Evolutionary conservation across 306 rosid genomes (phyloP).

Genomic region (Cucurbita moschata): DNA sequence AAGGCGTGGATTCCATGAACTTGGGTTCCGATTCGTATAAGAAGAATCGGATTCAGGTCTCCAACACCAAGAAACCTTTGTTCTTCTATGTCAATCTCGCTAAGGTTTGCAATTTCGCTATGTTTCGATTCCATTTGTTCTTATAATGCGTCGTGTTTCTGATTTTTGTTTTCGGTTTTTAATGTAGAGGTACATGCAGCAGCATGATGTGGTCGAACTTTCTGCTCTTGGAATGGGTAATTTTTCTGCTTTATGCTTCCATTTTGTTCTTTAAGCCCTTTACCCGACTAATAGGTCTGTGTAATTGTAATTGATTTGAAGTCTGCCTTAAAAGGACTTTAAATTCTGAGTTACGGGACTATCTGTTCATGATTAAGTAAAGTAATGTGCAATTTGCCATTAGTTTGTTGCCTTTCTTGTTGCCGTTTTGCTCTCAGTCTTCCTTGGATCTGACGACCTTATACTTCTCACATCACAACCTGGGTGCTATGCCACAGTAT

Average conservation of each 20-base stretch:
- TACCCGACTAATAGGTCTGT: not conserved
- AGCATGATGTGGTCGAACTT: slow-evolving; percentile 32
- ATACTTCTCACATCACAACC: not conserved
- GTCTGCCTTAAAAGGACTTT: not conserved
- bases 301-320: not conserved
- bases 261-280: not conserved
- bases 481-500: not conserved
- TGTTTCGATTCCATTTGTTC: not conserved
- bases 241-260: not conserved
- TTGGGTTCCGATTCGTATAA: slow-evolving; percentile 13
- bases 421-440: not conserved
- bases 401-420: not conserved
- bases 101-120: slow-evolving; percentile 9
- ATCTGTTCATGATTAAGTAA: not conserved
- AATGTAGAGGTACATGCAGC: slow-evolving; percentile 37
- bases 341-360: not conserved
- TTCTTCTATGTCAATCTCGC: slow-evolving; percentile 41
- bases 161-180: not conserved
- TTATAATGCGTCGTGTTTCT: not conserved
- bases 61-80: slow-evolving; percentile 34
- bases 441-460: not conserved
- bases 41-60: slow-evolving; percentile 39
- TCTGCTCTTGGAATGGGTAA: slow-evolving; percentile 44
- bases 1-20: slow-evolving; percentile 17
- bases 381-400: not conserved